Evolutionary conservation across 164 flowering plant genomes (phyloP).

Genomic region (Stephania japonica): DNA sequence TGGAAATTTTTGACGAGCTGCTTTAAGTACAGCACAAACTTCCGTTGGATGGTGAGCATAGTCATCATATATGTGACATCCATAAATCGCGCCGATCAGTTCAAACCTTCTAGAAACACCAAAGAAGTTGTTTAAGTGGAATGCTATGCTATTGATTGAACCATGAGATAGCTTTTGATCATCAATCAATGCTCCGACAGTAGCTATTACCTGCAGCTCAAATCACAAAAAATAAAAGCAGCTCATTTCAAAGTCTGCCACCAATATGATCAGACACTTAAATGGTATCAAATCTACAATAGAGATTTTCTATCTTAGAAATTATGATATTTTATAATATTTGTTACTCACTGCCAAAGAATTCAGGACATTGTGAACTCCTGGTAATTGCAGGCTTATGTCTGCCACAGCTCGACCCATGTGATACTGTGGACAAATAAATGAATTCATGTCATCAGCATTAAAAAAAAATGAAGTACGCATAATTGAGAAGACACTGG

Average conservation of each 20-base stretch:
- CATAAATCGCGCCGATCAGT: constrained; percentile 26
- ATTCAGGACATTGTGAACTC: constrained; percentile 41
- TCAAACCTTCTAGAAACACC: constrained; percentile 47
- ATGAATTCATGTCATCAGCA: not conserved
- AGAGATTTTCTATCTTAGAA: too few relatives aligned
- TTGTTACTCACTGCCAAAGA: constrained; percentile 45
- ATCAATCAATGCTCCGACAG: constrained; percentile 21
- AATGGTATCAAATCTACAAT: too few relatives aligned
- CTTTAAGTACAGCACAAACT: constrained; percentile 37
- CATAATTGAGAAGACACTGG: not conserved
- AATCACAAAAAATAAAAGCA: not conserved
- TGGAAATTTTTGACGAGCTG: constrained; percentile 39
- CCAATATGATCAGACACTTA: not conserved
- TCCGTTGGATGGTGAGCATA: constrained; percentile 55
- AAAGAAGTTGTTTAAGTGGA: constrained; percentile 26
- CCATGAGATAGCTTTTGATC: constrained; percentile 16
- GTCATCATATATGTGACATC: constrained; percentile 42
- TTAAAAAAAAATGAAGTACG: not conserved
- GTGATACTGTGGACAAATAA: constrained; percentile 29
- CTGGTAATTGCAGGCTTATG: constrained; percentile 40
- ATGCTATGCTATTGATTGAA: constrained; percentile 16
- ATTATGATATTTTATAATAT: too few relatives aligned
- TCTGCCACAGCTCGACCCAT: constrained; percentile 30
- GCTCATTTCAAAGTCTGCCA: not conserved
- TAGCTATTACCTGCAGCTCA: constrained; percentile 33